Conservation (phyloP, 192 early-diverging fungal genomes). For the Backusella tuberculispora region DNA sequence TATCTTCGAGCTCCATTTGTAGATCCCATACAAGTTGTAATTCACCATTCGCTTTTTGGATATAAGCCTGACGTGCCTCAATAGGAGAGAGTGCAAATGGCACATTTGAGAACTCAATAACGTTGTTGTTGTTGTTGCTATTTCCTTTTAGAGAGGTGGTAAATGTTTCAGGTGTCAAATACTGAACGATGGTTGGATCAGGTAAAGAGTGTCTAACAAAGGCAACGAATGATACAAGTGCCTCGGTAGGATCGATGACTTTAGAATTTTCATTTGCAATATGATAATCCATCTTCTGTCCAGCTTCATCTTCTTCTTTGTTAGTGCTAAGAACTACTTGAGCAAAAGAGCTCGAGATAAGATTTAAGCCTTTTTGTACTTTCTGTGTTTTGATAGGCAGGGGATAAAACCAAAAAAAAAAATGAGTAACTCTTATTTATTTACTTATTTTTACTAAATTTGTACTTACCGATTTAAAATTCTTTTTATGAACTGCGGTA, state of each 20-base stretch:
- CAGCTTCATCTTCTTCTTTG: neutral
- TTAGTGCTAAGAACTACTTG: slow-evolving; percentile 3
- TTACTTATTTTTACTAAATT: neutral
- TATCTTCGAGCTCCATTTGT: slow-evolving; percentile 73
- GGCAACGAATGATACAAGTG: slow-evolving; percentile 61
- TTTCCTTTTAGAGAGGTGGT: slow-evolving; percentile 1
- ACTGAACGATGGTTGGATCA: slow-evolving; percentile 28
- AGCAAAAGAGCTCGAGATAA: slow-evolving; percentile 16
- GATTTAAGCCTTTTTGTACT: slow-evolving; percentile 16
- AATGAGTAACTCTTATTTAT: neutral
- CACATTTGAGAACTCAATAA: slow-evolving; percentile 45
- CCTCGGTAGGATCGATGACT: slow-evolving; percentile 64
- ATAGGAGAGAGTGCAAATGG: slow-evolving; percentile 59
- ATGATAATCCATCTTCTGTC: slow-evolving; percentile 1
- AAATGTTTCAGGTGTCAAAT: slow-evolving; percentile 21
- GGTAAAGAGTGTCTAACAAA: slow-evolving; percentile 61
- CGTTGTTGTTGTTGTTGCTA: slow-evolving; percentile 22
- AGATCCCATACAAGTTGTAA: slow-evolving; percentile 84
- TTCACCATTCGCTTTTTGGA: slow-evolving; percentile 58
- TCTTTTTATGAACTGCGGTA: neutral
- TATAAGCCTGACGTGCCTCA: slow-evolving; percentile 64
- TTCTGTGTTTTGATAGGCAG: neutral
- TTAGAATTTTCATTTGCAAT: slow-evolving; percentile 10
- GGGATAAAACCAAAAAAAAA: neutral
- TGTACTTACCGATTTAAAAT: slow-evolving; percentile 8